Conservation (phyloP, 1,284 basidiomycete genomes). For the Fomitopsis palustris region DNA sequence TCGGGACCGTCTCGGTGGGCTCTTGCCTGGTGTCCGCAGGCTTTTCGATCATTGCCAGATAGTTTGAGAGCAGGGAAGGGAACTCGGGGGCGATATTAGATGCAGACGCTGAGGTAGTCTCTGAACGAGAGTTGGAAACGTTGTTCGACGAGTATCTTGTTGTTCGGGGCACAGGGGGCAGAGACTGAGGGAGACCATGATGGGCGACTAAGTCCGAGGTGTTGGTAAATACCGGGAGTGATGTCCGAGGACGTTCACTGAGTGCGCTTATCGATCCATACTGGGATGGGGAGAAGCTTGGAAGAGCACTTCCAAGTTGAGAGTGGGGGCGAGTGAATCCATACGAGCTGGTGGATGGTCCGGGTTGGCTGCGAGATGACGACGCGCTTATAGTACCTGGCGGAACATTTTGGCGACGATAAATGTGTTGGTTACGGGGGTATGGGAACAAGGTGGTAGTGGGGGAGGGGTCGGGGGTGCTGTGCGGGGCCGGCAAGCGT, state of each 20-base stretch:
- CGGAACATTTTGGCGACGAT: conserved; percentile 36
- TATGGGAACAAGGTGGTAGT: conserved; percentile 38
- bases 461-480: conserved; percentile 25
- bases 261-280: conserved; percentile 44
- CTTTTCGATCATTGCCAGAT: conserved; percentile 43
- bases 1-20: conserved; percentile 11
- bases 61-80: conserved; percentile 37
- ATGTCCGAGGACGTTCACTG: conserved; percentile 40
- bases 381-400: conserved; percentile 30
- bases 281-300: conserved; percentile 35
- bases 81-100: conserved; percentile 31
- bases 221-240: conserved; percentile 41
- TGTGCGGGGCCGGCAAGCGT: conserved; percentile 36
- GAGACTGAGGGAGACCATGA: conserved; percentile 68
- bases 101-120: conserved; percentile 14
- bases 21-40: conserved; percentile 24
- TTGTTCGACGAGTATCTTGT: conserved; percentile 39
- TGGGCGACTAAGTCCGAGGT: conserved; percentile 62
- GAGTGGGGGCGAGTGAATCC: conserved; percentile 24
- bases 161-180: conserved; percentile 62
- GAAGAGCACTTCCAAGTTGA: conserved; percentile 39
- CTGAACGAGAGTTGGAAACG: conserved; percentile 17
- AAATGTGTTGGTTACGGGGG: conserved; percentile 23
- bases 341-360: conserved; percentile 28
- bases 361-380: conserved; percentile 27